phyloP scores from a whole-genome alignment of 108 stramenopile species.

The Schizochytrium sp. region DNA sequence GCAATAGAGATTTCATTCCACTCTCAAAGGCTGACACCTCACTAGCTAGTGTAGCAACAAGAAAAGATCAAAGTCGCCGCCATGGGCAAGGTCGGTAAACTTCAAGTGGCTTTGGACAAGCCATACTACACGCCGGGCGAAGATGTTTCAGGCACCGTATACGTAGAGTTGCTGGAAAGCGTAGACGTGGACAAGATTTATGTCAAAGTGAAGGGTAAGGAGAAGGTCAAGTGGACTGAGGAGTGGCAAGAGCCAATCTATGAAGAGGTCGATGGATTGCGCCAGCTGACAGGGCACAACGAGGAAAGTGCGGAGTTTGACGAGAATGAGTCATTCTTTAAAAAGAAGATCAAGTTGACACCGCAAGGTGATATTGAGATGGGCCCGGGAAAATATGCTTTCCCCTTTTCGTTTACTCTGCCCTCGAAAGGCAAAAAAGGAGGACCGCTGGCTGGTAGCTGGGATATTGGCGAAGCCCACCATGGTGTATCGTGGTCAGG shows the following conservation, averaged over 20 bases:
- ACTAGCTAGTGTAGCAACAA: too few relatives aligned
- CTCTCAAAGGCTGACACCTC: too few relatives aligned
- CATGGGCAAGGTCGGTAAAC: slow-evolving; percentile 52
- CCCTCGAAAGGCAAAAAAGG: slow-evolving; percentile 50
- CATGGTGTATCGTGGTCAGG: not conserved
- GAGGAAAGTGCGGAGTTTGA: slow-evolving; percentile 23
- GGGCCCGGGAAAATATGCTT: slow-evolving; percentile 37
- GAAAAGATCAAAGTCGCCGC: too few relatives aligned
- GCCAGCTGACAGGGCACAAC: not conserved
- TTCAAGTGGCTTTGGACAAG: slow-evolving; percentile 47
- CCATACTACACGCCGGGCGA: slow-evolving; percentile 52
- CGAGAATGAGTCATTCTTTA: slow-evolving; percentile 53
- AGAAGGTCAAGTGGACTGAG: slow-evolving; percentile 45
- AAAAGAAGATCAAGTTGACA: slow-evolving; percentile 27
- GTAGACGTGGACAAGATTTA: slow-evolving; percentile 42
- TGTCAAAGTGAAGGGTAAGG: slow-evolving; percentile 53
- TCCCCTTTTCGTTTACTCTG: slow-evolving; percentile 31
- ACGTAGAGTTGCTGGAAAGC: not conserved
- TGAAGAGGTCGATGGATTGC: slow-evolving; percentile 25
- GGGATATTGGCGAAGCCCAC: not conserved
- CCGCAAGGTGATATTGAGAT: slow-evolving; percentile 13
- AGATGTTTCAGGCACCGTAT: slow-evolving; percentile 21
- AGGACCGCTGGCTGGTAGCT: not conserved
- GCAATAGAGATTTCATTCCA: too few relatives aligned
- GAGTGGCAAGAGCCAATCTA: slow-evolving; percentile 48